Conservation (phyloP, 2,329 filamentous ascomycete species). For the Colletotrichum filicis region DNA sequence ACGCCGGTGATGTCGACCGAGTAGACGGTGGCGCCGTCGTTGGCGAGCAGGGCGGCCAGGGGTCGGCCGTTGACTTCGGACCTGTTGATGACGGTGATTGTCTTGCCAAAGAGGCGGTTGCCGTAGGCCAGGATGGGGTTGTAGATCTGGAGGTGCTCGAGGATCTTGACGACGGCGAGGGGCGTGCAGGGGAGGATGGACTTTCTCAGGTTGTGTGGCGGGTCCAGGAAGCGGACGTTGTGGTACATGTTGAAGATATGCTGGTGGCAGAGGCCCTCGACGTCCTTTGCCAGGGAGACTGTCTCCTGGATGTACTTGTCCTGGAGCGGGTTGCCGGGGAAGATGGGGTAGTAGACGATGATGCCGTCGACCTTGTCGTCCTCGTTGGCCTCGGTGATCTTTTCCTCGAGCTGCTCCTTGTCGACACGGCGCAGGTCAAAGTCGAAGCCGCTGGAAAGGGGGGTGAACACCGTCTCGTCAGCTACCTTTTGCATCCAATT, state of each 20-base stretch:
- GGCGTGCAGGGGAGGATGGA: slow-evolving; percentile 96
- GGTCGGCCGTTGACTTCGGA: slow-evolving; percentile 96
- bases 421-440: slow-evolving; percentile 87
- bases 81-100: slow-evolving; percentile 95
- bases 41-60: slow-evolving; percentile 90
- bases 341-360: slow-evolving; percentile 99
- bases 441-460: slow-evolving; percentile 77
- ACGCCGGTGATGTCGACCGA: slow-evolving; percentile 93
- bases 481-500: slow-evolving; percentile 30
- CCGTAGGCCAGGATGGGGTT: slow-evolving; percentile 93
- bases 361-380: slow-evolving; percentile 85
- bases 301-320: slow-evolving; percentile 97
- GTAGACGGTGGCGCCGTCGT: slow-evolving; percentile 96
- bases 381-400: slow-evolving; percentile 84
- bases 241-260: slow-evolving; percentile 99
- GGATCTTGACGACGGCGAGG: slow-evolving; percentile 94
- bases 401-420: slow-evolving; percentile 90
- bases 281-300: slow-evolving; percentile 89
- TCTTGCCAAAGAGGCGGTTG: slow-evolving; percentile 92
- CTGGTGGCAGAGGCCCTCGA: slow-evolving; percentile 92
- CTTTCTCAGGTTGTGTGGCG: slow-evolving; percentile 81
- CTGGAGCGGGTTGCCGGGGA: slow-evolving; percentile 80
- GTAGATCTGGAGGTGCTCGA: slow-evolving; percentile 96
- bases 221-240: slow-evolving; percentile 94
- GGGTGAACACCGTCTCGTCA: slow-evolving; percentile 8